Conservation (phyloP, 2,329 filamentous ascomycete species). For the Ceratocystis variospora region DNA sequence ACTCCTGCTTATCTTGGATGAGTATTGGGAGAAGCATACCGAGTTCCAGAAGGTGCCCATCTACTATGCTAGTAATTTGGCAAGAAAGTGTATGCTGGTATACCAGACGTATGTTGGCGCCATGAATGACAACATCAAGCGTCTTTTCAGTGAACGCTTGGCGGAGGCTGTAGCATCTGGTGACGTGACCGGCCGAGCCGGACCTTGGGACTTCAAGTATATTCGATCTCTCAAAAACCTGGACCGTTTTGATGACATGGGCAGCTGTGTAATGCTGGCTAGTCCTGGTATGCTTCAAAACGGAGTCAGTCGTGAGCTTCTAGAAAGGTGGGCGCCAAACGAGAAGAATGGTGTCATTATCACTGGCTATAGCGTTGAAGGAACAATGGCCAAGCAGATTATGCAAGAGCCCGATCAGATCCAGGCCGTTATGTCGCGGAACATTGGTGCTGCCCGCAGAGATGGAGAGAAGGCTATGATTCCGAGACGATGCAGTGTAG, state of each 20-base stretch:
- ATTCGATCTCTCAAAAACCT: constrained; percentile 84
- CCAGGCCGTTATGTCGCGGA: constrained; percentile 77
- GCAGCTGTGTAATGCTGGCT: constrained; percentile 91
- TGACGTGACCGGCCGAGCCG: constrained; percentile 59
- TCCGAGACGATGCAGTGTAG: constrained; percentile 77
- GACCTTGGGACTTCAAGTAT: constrained; percentile 93
- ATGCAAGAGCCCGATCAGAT: constrained; percentile 93
- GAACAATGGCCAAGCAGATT: constrained; percentile 93
- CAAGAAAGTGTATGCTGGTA: constrained; percentile 93
- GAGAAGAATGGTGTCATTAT: constrained; percentile 97
- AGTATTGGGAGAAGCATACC: constrained; percentile 84
- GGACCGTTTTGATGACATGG: constrained; percentile 91
- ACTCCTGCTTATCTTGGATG: constrained; percentile 82
- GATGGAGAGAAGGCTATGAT: constrained; percentile 85
- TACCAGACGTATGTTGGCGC: constrained; percentile 97
- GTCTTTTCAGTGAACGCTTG: constrained; percentile 84
- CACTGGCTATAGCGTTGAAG: constrained; percentile 95
- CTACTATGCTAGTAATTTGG: constrained; percentile 92
- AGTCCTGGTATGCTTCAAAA: constrained; percentile 98
- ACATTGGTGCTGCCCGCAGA: constrained; percentile 48
- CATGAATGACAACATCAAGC: constrained; percentile 99
- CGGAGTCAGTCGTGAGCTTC: constrained; percentile 78
- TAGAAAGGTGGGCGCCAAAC: constrained; percentile 92
- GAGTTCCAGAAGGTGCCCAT: constrained; percentile 87
- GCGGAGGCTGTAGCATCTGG: constrained; percentile 74